Conservation (phyloP, 2,329 filamentous ascomycete species). For the Talaromyces sp. region DNA sequence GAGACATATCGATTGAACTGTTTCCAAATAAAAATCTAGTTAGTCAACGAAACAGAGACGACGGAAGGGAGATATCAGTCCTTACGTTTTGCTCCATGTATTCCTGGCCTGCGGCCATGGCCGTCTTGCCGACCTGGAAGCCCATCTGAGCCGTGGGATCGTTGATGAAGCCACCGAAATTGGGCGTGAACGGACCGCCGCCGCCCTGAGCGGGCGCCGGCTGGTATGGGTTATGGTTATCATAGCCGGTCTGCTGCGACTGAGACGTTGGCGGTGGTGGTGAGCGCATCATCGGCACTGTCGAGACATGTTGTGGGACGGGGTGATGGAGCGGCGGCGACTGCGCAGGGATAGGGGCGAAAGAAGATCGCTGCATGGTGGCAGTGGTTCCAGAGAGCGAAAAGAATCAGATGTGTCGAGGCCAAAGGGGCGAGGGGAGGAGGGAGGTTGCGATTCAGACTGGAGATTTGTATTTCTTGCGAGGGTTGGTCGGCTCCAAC, state of each 20-base stretch:
- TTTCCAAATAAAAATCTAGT: not conserved
- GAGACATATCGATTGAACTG: slow-evolving; percentile 81
- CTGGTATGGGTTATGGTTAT: slow-evolving; percentile 46
- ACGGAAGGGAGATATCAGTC: slow-evolving; percentile 25
- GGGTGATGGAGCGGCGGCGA: slow-evolving; percentile 95
- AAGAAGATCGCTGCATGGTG: slow-evolving; percentile 80
- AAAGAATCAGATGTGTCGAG: not conserved
- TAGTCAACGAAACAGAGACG: not conserved
- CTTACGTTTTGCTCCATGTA: slow-evolving; percentile 90
- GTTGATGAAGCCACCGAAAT: slow-evolving; percentile 90
- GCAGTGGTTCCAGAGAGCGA: not conserved
- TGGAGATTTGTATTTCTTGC: not conserved
- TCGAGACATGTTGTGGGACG: slow-evolving; percentile 96
- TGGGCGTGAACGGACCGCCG: slow-evolving; percentile 44
- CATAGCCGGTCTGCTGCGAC: slow-evolving; percentile 51
- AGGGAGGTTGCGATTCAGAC: not conserved
- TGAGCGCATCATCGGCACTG: slow-evolving; percentile 92
- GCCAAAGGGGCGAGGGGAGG: not conserved
- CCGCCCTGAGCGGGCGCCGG: slow-evolving; percentile 39
- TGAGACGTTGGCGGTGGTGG: slow-evolving; percentile 80
- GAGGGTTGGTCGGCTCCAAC: not conserved
- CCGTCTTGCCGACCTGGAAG: slow-evolving; percentile 87
- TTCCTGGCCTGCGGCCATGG: slow-evolving; percentile 85
- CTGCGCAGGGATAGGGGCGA: slow-evolving; percentile 67
- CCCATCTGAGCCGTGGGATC: slow-evolving; percentile 94